phyloP scores from a whole-genome alignment of 2,329 filamentous ascomycete genomes.

The Aspergillus bombycis region DNA sequence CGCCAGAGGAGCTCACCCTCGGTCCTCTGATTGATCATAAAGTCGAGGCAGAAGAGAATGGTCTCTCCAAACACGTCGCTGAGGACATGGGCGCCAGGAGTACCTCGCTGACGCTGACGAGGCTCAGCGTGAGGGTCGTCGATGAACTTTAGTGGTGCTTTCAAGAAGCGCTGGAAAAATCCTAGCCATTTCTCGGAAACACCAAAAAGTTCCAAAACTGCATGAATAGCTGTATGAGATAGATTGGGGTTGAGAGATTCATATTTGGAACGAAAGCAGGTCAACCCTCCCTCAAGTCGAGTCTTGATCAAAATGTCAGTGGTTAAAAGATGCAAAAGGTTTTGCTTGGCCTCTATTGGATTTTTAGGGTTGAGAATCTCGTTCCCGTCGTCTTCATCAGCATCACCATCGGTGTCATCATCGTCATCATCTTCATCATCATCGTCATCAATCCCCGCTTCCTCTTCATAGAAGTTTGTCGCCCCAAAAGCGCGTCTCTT shows the following conservation, averaged over 20 bases:
- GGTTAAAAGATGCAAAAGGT: conserved; percentile 13
- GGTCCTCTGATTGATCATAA: conserved; percentile 14
- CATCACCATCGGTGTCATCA: not conserved
- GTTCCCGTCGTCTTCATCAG: not conserved
- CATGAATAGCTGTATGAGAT: conserved; percentile 11
- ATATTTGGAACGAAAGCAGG: conserved; percentile 17
- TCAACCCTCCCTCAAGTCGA: conserved; percentile 14
- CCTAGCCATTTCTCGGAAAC: conserved; percentile 15
- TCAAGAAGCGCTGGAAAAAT: conserved; percentile 15
- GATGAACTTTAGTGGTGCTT: conserved; percentile 13
- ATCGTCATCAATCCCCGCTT: not conserved
- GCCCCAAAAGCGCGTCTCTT: not conserved
- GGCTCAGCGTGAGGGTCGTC: conserved; percentile 11
- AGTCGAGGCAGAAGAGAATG: conserved; percentile 18
- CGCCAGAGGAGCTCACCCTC: conserved; percentile 16
- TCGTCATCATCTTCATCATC: no score
- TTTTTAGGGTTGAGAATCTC: not conserved
- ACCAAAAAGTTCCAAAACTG: conserved; percentile 13
- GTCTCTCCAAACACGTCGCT: conserved; percentile 20
- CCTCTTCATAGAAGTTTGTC: not conserved
- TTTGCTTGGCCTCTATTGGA: conserved; percentile 16
- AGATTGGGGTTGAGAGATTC: conserved; percentile 12
- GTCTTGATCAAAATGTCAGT: conserved; percentile 15
- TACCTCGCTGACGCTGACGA: conserved; percentile 14
- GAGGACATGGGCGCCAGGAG: conserved; percentile 12